Percentiles rank a stretch among this genome's conserved stretches.
Conservation (phyloP, 164 flowering plant species). For the Vitis labrusca region DNA sequence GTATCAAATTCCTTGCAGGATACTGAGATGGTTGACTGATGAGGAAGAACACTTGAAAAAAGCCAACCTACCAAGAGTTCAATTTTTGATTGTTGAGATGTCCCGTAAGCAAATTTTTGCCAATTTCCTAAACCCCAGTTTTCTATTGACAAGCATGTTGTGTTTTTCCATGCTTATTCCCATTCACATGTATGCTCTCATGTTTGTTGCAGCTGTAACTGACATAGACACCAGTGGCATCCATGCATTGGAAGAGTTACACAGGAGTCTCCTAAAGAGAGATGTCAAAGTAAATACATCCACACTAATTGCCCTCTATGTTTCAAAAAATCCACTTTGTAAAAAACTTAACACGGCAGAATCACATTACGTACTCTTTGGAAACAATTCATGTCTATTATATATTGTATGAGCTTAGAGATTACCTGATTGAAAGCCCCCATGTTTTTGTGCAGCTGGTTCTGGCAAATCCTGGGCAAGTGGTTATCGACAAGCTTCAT, state of each 20-base stretch:
- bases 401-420: too few relatives aligned
- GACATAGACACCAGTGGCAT: conserved; percentile 93
- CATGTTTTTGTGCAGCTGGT: conserved; percentile 47
- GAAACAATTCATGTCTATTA: too few relatives aligned
- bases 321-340: too few relatives aligned
- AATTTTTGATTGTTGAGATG: conserved; percentile 74
- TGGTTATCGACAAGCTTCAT: conserved; percentile 81
- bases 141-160: background rate
- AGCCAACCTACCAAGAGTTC: conserved; percentile 32
- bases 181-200: background rate
- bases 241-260: conserved; percentile 72
- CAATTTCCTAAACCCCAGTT: background rate
- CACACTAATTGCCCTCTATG: too few relatives aligned
- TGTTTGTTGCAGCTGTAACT: conserved; percentile 64
- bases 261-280: conserved; percentile 61
- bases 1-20: conserved; percentile 37
- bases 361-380: too few relatives aligned
- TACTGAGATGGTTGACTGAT: conserved; percentile 71
- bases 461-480: conserved; percentile 85
- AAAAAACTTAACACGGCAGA: too few relatives aligned
- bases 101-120: conserved; percentile 53
- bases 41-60: conserved; percentile 57
- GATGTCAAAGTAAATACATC: conserved; percentile 48
- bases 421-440: conserved; percentile 11
- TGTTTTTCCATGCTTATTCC: background rate